Evolutionary conservation across 2,329 filamentous ascomycete genomes (phyloP).

Genomic region (Botrytis fabae): DNA sequence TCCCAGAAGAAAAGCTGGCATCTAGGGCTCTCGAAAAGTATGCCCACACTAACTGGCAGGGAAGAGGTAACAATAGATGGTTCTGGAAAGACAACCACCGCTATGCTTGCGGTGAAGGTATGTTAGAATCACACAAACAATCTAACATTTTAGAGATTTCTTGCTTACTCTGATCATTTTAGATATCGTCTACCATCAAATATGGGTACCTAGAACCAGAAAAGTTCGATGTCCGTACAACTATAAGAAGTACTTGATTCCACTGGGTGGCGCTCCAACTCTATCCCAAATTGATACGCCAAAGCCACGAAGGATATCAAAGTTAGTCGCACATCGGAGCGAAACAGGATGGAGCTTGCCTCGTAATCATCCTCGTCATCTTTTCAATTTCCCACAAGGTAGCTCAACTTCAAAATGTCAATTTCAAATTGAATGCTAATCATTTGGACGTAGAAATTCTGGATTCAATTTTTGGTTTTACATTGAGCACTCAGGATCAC

Average conservation of each 20-base stretch:
- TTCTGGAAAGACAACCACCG: not conserved
- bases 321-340: not conserved
- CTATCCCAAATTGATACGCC: not conserved
- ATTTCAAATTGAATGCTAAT: not conserved
- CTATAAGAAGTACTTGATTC: not conserved
- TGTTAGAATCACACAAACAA: not conserved
- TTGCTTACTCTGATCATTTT: not conserved
- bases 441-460: not conserved
- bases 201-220: not conserved
- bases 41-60: not conserved
- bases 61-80: not conserved
- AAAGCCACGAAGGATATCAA: not conserved
- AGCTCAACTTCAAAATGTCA: accelerated
- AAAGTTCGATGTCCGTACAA: not conserved
- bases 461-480: not conserved
- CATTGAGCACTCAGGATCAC: not conserved
- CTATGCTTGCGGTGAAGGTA: not conserved
- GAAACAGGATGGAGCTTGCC: not conserved
- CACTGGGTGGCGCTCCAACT: not conserved
- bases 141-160: not conserved
- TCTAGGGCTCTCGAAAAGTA: not conserved
- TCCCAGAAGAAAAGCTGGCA: not conserved
- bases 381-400: not conserved
- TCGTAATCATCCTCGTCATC: not conserved
- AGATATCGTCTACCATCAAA: not conserved